Conservation (phyloP, 805 yeast species). For the Zygosaccharomyces lentus region DNA sequence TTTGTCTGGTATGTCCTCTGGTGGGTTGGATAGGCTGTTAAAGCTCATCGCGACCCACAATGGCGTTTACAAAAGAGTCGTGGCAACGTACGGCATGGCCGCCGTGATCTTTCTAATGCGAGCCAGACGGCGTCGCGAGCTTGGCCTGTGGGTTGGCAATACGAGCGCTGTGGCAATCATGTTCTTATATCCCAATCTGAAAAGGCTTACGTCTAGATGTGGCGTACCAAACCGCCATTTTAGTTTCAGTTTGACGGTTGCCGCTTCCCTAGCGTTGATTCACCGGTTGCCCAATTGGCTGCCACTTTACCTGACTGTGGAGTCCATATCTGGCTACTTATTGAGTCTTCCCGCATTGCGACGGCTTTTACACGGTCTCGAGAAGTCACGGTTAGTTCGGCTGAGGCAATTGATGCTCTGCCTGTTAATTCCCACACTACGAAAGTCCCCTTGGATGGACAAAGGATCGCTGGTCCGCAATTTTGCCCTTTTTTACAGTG, state of each 20-base stretch:
- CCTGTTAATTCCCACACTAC: constrained; percentile 9
- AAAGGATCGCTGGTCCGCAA: constrained; percentile 16
- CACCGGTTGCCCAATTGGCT: constrained; percentile 16
- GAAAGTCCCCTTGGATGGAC: constrained; percentile 5
- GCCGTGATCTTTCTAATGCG: constrained; percentile 6
- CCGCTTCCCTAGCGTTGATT: constrained; percentile 3
- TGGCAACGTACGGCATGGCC: constrained; percentile 9
- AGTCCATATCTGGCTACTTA: constrained; percentile 13
- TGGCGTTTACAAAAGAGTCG: constrained; percentile 4
- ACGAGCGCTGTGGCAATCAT: constrained; percentile 8
- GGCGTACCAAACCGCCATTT: background rate
- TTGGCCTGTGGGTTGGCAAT: constrained; percentile 1
- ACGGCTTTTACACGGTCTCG: constrained; percentile 1
- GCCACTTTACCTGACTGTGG: constrained; percentile 14
- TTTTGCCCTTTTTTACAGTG: constrained; percentile 16
- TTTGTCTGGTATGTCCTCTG: background rate
- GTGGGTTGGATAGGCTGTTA: constrained; percentile 1
- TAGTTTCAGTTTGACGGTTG: constrained; percentile 2
- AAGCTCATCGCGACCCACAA: background rate
- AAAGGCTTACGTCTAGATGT: background rate
- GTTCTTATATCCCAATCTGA: constrained; percentile 7
- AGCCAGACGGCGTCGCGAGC: background rate
- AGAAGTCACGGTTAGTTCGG: constrained; percentile 2
- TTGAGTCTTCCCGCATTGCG: background rate
- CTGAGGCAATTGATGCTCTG: constrained; percentile 16